A percentile compares a stretch with the other conserved stretches of the same genome.
Evolutionary conservation across 2,329 filamentous ascomycete genomes (phyloP).

Genomic region (Talaromyces marneffei): DNA sequence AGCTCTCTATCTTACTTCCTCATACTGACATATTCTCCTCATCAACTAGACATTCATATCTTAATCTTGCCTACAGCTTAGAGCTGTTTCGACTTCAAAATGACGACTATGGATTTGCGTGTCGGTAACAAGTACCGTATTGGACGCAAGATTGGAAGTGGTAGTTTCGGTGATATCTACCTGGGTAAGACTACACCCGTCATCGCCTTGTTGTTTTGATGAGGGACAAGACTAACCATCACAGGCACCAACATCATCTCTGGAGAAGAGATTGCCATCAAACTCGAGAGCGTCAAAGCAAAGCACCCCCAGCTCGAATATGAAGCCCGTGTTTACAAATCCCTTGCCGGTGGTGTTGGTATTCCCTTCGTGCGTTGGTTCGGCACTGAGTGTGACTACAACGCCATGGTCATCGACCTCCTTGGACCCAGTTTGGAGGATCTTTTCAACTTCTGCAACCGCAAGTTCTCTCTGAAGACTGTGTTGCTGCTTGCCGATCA

Average conservation of each 20-base stretch:
- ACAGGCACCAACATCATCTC: constrained; percentile 98
- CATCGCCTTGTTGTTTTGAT: constrained; percentile 17
- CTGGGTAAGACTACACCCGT: constrained; percentile 52
- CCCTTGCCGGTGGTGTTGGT: constrained; percentile 88
- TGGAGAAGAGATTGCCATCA: constrained; percentile 98
- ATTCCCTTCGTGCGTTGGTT: constrained; percentile 99
- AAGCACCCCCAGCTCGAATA: constrained; percentile 99
- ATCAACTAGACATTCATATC: background rate
- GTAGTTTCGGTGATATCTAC: constrained; percentile 97
- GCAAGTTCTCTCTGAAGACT: constrained; percentile 98
- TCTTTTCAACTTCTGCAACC: constrained; percentile 99
- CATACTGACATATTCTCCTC: background rate
- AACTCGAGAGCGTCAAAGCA: constrained; percentile 98
- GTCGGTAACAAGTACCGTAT: constrained; percentile 99
- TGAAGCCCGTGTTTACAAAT: constrained; percentile 85
- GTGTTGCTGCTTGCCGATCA: constrained; percentile 94
- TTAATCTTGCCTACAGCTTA: constrained; percentile 3
- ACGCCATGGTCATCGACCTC: constrained; percentile 97
- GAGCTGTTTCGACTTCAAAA: constrained; percentile 9
- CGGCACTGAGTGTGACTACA: constrained; percentile 98
- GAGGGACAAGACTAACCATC: background rate
- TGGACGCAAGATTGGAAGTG: constrained; percentile 96
- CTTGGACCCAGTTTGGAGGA: constrained; percentile 94
- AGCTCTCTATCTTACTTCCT: background rate
- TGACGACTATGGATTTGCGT: constrained; percentile 62